These are phyloP conservation scores for Rhododendron ferrugineum DNA, from an alignment of 148 eudicot species.

Conservation along the genomic window DNA sequence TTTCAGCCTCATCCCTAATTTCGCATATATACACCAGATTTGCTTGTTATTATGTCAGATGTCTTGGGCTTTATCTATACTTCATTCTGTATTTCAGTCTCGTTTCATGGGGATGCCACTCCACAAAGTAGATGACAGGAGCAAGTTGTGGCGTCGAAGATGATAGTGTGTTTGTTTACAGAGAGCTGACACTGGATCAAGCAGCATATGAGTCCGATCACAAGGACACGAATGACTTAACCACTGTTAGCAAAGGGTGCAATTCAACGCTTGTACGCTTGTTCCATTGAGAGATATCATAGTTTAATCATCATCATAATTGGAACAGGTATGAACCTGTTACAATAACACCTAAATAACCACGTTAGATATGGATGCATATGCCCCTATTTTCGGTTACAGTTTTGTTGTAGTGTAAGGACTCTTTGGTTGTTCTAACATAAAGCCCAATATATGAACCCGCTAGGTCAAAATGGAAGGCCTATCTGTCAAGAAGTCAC, in stretches of 20 bases:
- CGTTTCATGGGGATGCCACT: conserved; percentile 42
- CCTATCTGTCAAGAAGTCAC: too few relatives aligned
- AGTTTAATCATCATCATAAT: not conserved
- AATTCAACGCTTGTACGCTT: conserved; percentile 11
- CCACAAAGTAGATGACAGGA: conserved; percentile 23
- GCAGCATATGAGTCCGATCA: conserved; percentile 14
- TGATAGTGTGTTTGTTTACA: conserved; percentile 31
- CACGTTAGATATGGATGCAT: too few relatives aligned
- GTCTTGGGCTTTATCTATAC: not conserved
- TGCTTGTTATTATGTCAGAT: not conserved
- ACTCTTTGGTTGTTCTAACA: too few relatives aligned
- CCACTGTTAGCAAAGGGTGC: not conserved
- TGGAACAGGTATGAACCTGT: not conserved
- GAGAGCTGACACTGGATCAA: conserved; percentile 42
- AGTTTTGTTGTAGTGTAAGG: too few relatives aligned
- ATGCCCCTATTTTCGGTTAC: too few relatives aligned
- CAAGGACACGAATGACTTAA: conserved; percentile 3
- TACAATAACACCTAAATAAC: not conserved
- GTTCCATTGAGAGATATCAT: conserved; percentile 34
- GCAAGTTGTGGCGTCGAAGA: conserved; percentile 24
- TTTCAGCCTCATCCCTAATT: not conserved
- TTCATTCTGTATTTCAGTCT: not conserved
- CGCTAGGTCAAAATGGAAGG: too few relatives aligned
- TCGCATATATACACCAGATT: not conserved
- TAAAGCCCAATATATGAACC: not conserved